These are phyloP conservation scores for Moniliophthora roreri DNA, from an alignment of 1,284 basidiomycete genomes.

Conservation along the genomic window DNA sequence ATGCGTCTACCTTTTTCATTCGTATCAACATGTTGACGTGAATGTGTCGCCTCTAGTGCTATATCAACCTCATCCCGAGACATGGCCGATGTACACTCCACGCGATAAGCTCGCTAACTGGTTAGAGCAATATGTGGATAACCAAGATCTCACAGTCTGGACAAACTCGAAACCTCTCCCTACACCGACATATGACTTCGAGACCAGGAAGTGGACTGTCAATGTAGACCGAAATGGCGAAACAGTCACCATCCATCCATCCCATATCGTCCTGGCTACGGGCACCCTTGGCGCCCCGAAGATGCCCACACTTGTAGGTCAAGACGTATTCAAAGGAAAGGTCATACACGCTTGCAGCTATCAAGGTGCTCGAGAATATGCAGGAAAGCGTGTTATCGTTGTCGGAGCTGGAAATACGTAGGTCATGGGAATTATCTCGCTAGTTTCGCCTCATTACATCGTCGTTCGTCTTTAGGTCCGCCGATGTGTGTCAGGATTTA, in stretches of 20 bases:
- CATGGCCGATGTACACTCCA: conserved; percentile 36
- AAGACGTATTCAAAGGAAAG: conserved; percentile 28
- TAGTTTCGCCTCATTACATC: too few species aligned
- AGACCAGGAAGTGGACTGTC: conserved; percentile 31
- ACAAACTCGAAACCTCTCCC: conserved; percentile 27
- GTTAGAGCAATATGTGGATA: conserved; percentile 35
- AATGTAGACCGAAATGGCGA: conserved; percentile 27
- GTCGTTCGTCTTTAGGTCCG: too few species aligned
- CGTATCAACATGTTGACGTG: conserved; percentile 1
- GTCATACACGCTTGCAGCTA: conserved; percentile 32
- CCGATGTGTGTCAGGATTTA: conserved; percentile 40
- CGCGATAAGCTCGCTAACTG: conserved; percentile 38
- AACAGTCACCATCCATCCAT: conserved; percentile 27
- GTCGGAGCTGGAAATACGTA: conserved; percentile 41
- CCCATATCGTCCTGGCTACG: conserved; percentile 37
- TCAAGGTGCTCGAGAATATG: conserved; percentile 24
- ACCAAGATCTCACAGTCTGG: conserved; percentile 38
- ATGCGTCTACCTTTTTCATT: too few species aligned
- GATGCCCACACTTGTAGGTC: conserved; percentile 27
- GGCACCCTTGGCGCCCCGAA: conserved; percentile 33
- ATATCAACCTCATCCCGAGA: conserved; percentile 36
- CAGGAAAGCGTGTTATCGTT: conserved; percentile 35
- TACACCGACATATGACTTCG: conserved; percentile 27
- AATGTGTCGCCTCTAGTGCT: conserved; percentile 30
- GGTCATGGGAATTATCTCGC: too few species aligned